phyloP scores from a whole-genome alignment of 2,329 filamentous ascomycete genomes.

The Nothophoma quercina region DNA sequence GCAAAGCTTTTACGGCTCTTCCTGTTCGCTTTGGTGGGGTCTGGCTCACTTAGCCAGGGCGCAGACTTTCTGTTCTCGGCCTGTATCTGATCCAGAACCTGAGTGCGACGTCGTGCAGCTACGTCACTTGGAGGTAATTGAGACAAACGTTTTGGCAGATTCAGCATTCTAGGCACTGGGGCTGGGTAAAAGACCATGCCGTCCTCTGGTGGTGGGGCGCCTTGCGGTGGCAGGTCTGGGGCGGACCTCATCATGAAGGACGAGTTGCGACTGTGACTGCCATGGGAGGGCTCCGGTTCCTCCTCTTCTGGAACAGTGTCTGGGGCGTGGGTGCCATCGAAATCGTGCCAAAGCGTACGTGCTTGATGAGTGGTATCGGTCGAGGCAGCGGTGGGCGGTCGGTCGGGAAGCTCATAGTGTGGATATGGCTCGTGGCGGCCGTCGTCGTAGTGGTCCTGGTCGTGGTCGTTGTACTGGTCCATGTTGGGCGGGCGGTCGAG shows the following conservation, averaged over 20 bases:
- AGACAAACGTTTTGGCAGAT: conserved; percentile 86
- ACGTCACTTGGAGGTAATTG: conserved; percentile 70
- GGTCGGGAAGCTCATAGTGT: conserved; percentile 47
- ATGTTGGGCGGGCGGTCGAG: conserved; percentile 13
- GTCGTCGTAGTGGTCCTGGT: conserved; percentile 7
- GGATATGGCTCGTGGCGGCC: conserved; percentile 6
- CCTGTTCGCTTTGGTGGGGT: conserved; percentile 28
- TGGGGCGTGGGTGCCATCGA: conserved; percentile 80
- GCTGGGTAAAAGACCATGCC: conserved; percentile 96
- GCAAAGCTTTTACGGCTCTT: conserved; percentile 54
- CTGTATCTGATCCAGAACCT: conserved; percentile 72
- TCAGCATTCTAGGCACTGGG: conserved; percentile 91
- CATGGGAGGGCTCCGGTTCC: conserved; percentile 30
- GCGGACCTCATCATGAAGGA: conserved; percentile 56
- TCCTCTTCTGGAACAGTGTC: conserved; percentile 52
- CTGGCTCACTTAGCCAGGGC: conserved; percentile 22
- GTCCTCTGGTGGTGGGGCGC: conserved; percentile 67
- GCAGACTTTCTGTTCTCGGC: conserved; percentile 62
- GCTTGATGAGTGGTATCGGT: conserved; percentile 71
- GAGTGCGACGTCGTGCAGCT: conserved; percentile 74
- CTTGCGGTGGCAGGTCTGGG: conserved; percentile 29
- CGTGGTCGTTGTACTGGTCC: conserved; percentile 3
- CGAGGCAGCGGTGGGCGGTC: conserved; percentile 63
- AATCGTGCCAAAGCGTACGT: conserved; percentile 75
- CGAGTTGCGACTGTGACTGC: conserved; percentile 36